Conservation (phyloP, 495 filamentous ascomycete species). For the Immersiella caudata region DNA sequence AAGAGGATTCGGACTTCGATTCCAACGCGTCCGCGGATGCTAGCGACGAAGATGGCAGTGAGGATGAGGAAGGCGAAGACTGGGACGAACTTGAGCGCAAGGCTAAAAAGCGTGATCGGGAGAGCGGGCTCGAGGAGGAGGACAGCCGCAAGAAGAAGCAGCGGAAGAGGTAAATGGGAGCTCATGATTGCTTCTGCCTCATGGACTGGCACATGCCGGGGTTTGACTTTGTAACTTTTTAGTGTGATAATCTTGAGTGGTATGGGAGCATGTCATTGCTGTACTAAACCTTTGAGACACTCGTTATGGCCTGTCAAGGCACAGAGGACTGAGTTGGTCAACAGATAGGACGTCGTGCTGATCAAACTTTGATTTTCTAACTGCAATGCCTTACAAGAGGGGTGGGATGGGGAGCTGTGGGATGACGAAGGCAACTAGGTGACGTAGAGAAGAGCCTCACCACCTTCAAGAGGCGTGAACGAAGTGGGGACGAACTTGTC, state of each 20-base stretch:
- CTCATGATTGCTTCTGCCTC: not conserved
- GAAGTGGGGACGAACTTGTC: not conserved
- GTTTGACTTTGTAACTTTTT: not conserved
- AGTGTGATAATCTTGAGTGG: not conserved
- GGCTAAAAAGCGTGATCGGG: conserved; percentile 83
- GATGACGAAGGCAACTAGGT: no score
- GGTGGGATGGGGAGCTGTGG: no score
- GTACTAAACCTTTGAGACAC: no score
- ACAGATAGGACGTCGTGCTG: no score
- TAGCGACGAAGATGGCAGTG: conserved; percentile 61
- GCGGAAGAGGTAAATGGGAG: conserved; percentile 40
- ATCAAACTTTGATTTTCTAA: no score
- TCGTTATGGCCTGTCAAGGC: not conserved
- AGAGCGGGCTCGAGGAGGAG: conserved; percentile 72
- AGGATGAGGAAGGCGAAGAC: conserved; percentile 84
- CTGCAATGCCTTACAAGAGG: no score
- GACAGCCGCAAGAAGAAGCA: conserved; percentile 49
- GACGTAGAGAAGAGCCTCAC: no score
- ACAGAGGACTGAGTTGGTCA: not conserved
- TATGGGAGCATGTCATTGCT: not conserved
- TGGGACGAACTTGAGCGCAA: conserved; percentile 93
- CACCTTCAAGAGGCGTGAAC: no score
- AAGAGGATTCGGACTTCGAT: conserved; percentile 91
- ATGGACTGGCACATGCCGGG: not conserved
- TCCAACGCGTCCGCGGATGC: conserved; percentile 82